These are phyloP conservation scores for Aureobasidium sp. DNA, from an alignment of 2,329 filamentous ascomycete species.

Conservation along the genomic window DNA sequence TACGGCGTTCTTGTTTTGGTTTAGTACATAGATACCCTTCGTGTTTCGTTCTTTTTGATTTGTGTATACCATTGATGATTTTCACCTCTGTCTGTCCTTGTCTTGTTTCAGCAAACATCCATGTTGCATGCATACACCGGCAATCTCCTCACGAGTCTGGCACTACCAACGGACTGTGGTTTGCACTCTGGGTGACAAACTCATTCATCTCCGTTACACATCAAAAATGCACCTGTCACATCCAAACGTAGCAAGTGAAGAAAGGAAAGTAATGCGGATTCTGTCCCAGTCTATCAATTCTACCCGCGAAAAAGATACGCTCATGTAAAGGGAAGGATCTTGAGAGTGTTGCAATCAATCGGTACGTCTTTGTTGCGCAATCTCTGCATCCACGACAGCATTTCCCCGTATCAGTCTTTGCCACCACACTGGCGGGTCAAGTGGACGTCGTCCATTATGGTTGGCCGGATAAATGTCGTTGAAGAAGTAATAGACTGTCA, in stretches of 20 bases:
- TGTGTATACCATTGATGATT: neutral
- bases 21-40: neutral
- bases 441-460: conserved; percentile 72
- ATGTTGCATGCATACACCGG: too few relatives aligned
- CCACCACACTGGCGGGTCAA: conserved; percentile 91
- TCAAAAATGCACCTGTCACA: too few relatives aligned
- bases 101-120: too few relatives aligned
- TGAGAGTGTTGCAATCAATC: neutral
- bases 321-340: neutral
- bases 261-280: too few relatives aligned
- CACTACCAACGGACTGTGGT: too few relatives aligned
- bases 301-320: too few relatives aligned
- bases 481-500: conserved; percentile 87
- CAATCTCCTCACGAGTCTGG: too few relatives aligned
- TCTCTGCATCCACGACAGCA: conserved; percentile 3
- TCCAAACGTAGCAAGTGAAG: too few relatives aligned
- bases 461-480: conserved; percentile 91
- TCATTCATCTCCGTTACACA: too few relatives aligned
- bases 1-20: neutral
- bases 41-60: neutral
- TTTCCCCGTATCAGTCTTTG: conserved; percentile 48
- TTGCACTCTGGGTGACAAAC: too few relatives aligned
- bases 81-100: too few relatives aligned
- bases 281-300: too few relatives aligned
- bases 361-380: neutral